Percentiles rank a stretch among this genome's conserved stretches.
These are phyloP conservation scores for Trichocladium uniseriatum DNA, from an alignment of 495 filamentous ascomycete species.

Conservation along the genomic window DNA sequence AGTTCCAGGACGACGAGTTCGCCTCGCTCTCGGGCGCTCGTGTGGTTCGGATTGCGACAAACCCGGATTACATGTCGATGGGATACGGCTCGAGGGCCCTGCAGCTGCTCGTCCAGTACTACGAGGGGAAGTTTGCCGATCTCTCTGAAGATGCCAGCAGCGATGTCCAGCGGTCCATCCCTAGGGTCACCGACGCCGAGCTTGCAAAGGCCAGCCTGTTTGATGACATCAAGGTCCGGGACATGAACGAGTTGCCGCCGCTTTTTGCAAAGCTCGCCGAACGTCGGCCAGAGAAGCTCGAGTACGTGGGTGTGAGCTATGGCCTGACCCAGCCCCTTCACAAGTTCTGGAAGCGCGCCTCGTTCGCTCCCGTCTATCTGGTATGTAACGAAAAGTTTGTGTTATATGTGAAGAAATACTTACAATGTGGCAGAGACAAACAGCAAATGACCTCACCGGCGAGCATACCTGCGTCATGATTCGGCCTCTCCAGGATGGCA, in stretches of 20 bases:
- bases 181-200: conserved; percentile 76
- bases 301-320: conserved; percentile 93
- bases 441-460: conserved; percentile 88
- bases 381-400: too few species aligned
- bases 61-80: conserved; percentile 85
- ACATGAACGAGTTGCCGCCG: conserved; percentile 84
- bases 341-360: conserved; percentile 88
- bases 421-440: too few species aligned
- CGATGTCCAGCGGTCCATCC: conserved; percentile 50
- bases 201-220: conserved; percentile 68
- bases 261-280: conserved; percentile 86
- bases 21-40: conserved; percentile 87
- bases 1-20: conserved; percentile 97
- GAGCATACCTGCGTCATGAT: conserved; percentile 99
- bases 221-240: conserved; percentile 79
- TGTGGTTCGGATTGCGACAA: conserved; percentile 90
- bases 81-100: conserved; percentile 89
- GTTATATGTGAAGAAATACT: too few species aligned
- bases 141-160: conserved; percentile 53
- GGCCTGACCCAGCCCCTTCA: conserved; percentile 82
- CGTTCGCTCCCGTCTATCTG: conserved; percentile 87
- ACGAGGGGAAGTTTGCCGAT: conserved; percentile 83
- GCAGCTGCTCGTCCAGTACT: conserved; percentile 80
- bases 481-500: conserved; percentile 55
- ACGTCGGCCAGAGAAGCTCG: conserved; percentile 66